These are phyloP conservation scores for Fagus crenata DNA, from an alignment of 306 rosid genomes.

Conservation along the genomic window DNA sequence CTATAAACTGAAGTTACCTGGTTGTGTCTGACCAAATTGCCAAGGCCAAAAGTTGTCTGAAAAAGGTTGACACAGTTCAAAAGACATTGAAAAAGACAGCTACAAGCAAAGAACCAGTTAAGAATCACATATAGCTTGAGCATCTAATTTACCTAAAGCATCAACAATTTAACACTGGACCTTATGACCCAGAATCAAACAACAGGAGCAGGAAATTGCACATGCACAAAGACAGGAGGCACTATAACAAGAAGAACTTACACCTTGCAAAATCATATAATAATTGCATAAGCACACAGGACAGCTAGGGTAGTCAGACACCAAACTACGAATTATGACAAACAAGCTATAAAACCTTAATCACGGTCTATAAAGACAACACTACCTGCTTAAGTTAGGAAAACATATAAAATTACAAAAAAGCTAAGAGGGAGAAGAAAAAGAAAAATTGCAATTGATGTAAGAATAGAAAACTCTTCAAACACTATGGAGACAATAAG, in stretches of 20 bases:
- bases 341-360: not conserved
- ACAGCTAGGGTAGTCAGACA: not conserved
- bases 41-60: constrained; percentile 51
- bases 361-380: not conserved
- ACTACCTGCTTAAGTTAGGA: too few relatives aligned
- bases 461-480: too few relatives aligned
- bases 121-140: not conserved
- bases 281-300: not conserved
- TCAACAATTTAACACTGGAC: not conserved
- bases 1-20: constrained; percentile 50
- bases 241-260: not conserved
- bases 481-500: too few relatives aligned
- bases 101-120: constrained; percentile 24
- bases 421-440: too few relatives aligned
- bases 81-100: constrained; percentile 59
- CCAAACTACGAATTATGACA: not conserved
- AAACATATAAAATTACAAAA: too few relatives aligned
- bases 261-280: not conserved
- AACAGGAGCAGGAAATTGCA: not conserved
- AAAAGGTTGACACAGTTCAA: constrained; percentile 51
- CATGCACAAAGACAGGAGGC: not conserved
- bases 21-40: constrained; percentile 59
- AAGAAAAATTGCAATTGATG: too few relatives aligned
- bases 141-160: not conserved
- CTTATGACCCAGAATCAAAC: not conserved